Evolutionary conservation across 306 rosid species (phyloP).

Genomic region (Begonia peltatifolia): DNA sequence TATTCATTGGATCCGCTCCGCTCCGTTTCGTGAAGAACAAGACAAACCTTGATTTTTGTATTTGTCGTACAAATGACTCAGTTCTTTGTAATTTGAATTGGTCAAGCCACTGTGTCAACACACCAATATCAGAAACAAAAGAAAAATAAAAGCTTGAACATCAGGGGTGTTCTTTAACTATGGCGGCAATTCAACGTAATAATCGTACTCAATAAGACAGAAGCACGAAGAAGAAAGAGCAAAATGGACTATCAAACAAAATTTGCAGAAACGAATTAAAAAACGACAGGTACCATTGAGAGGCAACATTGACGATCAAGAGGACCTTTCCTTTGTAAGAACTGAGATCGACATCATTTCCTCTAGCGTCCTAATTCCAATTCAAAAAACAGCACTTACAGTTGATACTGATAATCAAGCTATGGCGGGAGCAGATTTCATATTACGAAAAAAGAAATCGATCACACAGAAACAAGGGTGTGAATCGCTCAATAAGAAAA

Average conservation of each 20-base stretch:
- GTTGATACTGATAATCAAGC: neutral
- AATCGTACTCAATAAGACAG: neutral
- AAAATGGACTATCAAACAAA: neutral
- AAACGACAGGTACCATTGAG: slow-evolving; percentile 48
- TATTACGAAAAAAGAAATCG: neutral
- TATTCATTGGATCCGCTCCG: too few relatives aligned
- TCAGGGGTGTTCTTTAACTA: too few relatives aligned
- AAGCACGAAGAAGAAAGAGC: neutral
- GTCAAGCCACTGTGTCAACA: slow-evolving; percentile 86
- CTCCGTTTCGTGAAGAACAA: neutral
- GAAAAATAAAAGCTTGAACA: neutral
- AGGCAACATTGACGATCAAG: slow-evolving; percentile 78
- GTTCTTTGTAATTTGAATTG: slow-evolving; percentile 89
- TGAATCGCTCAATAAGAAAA: neutral
- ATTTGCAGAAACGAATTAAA: neutral
- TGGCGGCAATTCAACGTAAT: neutral
- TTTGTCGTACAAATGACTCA: slow-evolving; percentile 66
- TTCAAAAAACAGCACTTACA: neutral
- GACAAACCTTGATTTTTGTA: slow-evolving; percentile 68
- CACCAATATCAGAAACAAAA: slow-evolving; percentile 5
- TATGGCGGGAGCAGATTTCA: neutral
- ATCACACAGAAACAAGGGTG: too few relatives aligned
- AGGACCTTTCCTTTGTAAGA: slow-evolving; percentile 67
- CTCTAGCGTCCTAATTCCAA: slow-evolving; percentile 51
- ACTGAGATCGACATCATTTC: slow-evolving; percentile 63